These are phyloP conservation scores for Thelonectria rubi DNA, from an alignment of 2,329 filamentous ascomycete genomes.

Conservation along the genomic window DNA sequence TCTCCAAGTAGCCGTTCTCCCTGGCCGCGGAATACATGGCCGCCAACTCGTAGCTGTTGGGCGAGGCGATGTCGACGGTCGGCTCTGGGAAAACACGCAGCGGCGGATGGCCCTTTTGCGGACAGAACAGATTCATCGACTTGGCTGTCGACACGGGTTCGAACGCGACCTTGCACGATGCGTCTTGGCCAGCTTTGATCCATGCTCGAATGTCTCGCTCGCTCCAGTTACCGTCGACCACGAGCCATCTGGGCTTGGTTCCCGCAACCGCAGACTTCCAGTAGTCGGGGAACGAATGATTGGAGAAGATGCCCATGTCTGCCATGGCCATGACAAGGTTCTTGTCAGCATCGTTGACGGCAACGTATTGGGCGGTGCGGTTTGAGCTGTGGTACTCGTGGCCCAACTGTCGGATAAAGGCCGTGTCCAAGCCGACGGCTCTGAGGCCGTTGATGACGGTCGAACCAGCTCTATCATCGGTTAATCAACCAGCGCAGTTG, in stretches of 20 bases:
- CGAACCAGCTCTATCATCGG: constrained; percentile 69
- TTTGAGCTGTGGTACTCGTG: constrained; percentile 59
- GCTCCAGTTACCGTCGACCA: constrained; percentile 90
- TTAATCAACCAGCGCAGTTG: background rate
- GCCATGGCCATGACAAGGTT: constrained; percentile 93
- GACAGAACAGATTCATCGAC: constrained; percentile 72
- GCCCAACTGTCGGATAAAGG: constrained; percentile 67
- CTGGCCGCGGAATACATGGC: constrained; percentile 80
- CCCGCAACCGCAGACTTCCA: constrained; percentile 69
- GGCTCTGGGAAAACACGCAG: constrained; percentile 67
- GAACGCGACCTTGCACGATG: constrained; percentile 73
- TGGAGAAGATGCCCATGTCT: constrained; percentile 87
- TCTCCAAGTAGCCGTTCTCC: constrained; percentile 72
- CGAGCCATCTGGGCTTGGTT: constrained; percentile 75
- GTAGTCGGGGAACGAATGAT: constrained; percentile 59
- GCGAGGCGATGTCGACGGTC: constrained; percentile 78
- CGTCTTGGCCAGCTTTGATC: constrained; percentile 67
- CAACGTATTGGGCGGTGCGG: constrained; percentile 89
- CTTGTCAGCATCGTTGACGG: constrained; percentile 84
- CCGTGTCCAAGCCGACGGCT: constrained; percentile 69
- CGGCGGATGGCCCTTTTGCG: constrained; percentile 48
- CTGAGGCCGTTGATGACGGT: constrained; percentile 74
- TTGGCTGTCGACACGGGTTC: constrained; percentile 91
- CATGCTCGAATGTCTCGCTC: constrained; percentile 72
- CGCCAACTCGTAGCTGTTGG: constrained; percentile 82